Base-by-base conservation (phyloP, 345 rosid genomes). In the Sapria himalayana region DNA sequence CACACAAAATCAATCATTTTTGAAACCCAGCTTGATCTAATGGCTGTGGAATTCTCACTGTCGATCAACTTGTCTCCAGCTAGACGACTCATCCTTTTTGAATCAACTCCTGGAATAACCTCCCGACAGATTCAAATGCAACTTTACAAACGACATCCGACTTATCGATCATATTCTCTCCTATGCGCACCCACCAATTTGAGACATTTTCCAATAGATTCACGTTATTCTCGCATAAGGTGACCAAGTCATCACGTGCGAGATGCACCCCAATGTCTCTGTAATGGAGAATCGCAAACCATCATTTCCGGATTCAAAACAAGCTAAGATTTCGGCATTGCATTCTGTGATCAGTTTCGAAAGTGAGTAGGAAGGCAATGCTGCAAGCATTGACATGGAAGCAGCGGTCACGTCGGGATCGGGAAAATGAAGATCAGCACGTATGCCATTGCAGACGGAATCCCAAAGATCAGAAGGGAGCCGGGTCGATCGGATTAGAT, bases 31-130 rank as follows among this genome's bases (percentile, higher is more conserved):
- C 70, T 78, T 2, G 92, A 86, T 57, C 97, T 59, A 49, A 86
- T 76, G 12, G 94, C 89, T 2, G 81, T 63, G 5, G 94, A 81
- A 58, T 85, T 85, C 57, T 85, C 96, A 25, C 85, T 81, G 47
- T 85, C 96, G 0, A 85, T 84, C 39, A 85, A 78, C 78, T 81
- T 85, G 62, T 85, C 96, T 2, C 96, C 96, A 2, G 96, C 96
- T 52, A 85, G 63, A 25, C 82, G 66, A 50, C 86, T 78, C 96
- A 85, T 85, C 43, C 93, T 59, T 64, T 86, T 78, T 0, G 82
- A 71, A 57, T 86, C 89, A 86, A 76, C 68, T 86, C 94, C 50
- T 74, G 89, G 56, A 86, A 86, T 45, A 86, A 53, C 40, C 92
- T 76, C 29, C 92, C 89, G 0, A 86, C 77, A 7, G 97, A 86